These are phyloP conservation scores for Vitis rupestris DNA, from an alignment of 164 flowering plant species.

Conservation along the genomic window DNA sequence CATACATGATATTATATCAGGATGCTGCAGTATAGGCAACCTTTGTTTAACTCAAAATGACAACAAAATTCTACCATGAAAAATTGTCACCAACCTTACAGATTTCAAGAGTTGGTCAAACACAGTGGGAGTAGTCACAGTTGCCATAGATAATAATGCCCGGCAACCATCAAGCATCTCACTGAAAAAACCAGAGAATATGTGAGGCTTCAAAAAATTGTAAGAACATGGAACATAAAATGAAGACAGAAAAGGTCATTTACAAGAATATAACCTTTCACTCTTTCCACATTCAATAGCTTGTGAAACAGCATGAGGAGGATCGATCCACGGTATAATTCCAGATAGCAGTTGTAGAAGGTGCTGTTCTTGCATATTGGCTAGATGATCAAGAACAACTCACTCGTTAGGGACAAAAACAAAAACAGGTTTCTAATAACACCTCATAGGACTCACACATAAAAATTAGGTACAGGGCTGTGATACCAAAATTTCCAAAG, in stretches of 20 bases:
- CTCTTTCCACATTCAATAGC: conserved; percentile 80
- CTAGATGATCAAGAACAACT: conserved; percentile 37
- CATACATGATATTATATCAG: background rate
- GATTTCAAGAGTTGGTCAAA: conserved; percentile 86
- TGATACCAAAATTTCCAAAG: no score
- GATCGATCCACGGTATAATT: conserved; percentile 78
- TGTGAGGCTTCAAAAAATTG: background rate
- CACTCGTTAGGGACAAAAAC: background rate
- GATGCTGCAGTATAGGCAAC: background rate
- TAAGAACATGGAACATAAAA: conserved; percentile 2
- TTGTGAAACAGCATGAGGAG: conserved; percentile 63
- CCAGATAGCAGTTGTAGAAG: conserved; percentile 75
- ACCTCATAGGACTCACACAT: no score
- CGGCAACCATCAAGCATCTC: conserved; percentile 99
- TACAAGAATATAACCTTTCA: conserved; percentile 65
- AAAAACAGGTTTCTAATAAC: no score
- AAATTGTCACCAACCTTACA: conserved; percentile 51
- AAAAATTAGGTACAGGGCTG: no score
- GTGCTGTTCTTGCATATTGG: conserved; percentile 67
- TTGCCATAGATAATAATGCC: conserved; percentile 75
- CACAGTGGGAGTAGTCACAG: conserved; percentile 58
- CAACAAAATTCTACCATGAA: background rate
- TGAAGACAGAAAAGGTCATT: conserved; percentile 4
- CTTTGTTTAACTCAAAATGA: background rate
- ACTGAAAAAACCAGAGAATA: conserved; percentile 39